Base-by-base conservation (phyloP, 140 eudicot species). In the Oenanthe javanica region DNA sequence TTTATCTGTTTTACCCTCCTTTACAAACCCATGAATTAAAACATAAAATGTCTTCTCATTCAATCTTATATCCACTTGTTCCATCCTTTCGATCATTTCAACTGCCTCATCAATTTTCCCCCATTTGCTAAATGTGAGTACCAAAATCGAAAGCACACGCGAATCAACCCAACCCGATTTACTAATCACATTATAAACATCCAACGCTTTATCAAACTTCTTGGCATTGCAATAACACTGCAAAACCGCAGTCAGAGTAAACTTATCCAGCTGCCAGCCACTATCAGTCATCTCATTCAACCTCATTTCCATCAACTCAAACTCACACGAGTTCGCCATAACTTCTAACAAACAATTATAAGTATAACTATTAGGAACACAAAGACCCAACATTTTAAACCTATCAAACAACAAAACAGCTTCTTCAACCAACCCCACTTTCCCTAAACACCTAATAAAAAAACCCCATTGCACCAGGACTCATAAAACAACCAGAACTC, bases 21-120 rank as follows among this genome's bases (percentile, higher is more conserved):
- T 88, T 79, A 86, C 92, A 80, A 93, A 90, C 85, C 97, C 98
- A 77, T 93, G 96, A 75, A 93, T 87, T 85, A 93, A 79, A 80
- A 88, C 87, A 82, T 75, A 90, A 77, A 82, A 86, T 23, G 97
- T 93, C 84, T 89, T 93, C 87, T 90, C 96, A 31, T 86, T 93
- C 84, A 93, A 84, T 47, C 61, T 83, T 57, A 90, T 72, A 75
- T 85, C 86, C 16, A 77, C 83, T 31, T 75, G 85, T 83, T 85
- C 93, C 89, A 90, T 85, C 86, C 81, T 86, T 16, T 90, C 85
- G 48, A 93, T 84, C 79, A 90, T 80, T 70, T 77, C 81, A 49
- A 89, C 85, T 3, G 91, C 93, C 78, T 82, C 79, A 70, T 91
- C 96, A 80, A 91, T 87, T 83, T 87, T 83, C 43, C 92, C 94